Percentiles rank a stretch among this genome's conserved stretches.
Evolutionary conservation across 441 rosid species (phyloP).

Genomic region (Populus hybrid): DNA sequence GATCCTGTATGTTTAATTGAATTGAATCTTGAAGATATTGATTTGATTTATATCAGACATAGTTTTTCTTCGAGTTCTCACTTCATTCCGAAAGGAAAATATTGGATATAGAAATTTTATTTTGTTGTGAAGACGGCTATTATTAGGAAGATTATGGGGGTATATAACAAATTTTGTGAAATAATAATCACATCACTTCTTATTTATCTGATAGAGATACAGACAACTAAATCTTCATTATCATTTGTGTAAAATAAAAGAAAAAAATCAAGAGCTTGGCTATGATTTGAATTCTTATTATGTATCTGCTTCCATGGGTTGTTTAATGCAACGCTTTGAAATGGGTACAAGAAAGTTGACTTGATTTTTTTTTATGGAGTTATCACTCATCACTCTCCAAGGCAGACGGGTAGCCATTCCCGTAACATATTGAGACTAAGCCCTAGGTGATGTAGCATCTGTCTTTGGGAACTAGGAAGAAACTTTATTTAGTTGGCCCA

Average conservation of each 20-base stretch:
- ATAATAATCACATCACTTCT: too few relatives aligned
- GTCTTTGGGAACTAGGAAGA: too few relatives aligned
- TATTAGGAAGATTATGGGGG: too few relatives aligned
- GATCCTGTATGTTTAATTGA: not conserved
- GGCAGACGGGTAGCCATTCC: not conserved
- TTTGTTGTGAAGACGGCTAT: not conserved
- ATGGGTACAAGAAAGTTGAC: not conserved
- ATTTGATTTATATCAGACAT: not conserved
- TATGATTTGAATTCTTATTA: not conserved
- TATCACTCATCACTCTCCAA: not conserved
- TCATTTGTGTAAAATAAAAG: not conserved
- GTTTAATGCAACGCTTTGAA: constrained; percentile 1
- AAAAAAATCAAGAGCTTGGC: not conserved
- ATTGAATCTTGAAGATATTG: constrained; percentile 7
- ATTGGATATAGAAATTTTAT: not conserved
- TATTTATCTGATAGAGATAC: not conserved
- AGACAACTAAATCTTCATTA: not conserved
- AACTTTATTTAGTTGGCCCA: too few relatives aligned
- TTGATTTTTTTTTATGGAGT: not conserved
- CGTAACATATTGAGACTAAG: not conserved
- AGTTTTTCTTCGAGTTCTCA: not conserved
- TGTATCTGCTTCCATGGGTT: not conserved
- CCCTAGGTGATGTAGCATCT: too few relatives aligned
- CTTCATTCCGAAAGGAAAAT: not conserved
- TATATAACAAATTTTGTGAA: too few relatives aligned